Conservation (phyloP, 306 rosid species). For the Cucurbita pepo region DNA sequence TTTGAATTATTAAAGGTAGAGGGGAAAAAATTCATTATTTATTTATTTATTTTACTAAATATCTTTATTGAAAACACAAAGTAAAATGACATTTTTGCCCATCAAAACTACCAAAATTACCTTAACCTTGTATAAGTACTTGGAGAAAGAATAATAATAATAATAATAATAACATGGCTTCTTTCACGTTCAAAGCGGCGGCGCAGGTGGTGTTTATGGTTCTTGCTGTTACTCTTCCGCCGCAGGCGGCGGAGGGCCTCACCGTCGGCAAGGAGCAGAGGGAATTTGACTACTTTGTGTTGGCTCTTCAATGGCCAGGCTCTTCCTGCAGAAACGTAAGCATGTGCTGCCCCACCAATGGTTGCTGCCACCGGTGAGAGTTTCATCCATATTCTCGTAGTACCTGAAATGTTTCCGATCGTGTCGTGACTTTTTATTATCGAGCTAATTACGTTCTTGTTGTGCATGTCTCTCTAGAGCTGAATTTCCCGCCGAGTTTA, state of each 20-base stretch:
- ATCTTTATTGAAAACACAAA: too few species aligned
- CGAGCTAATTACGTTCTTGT: neutral
- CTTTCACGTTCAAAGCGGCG: neutral
- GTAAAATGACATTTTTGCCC: neutral
- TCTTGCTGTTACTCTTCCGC: neutral
- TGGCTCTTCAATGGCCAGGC: slow-evolving; percentile 6
- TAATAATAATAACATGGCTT: neutral
- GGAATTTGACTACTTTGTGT: slow-evolving; percentile 4
- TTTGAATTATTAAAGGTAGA: neutral
- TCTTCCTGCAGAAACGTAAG: neutral
- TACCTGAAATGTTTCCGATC: too few species aligned
- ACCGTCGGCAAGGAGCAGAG: neutral
- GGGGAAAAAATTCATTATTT: neutral
- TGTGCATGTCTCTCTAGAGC: neutral
- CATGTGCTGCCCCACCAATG: neutral
- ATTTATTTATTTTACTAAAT: too few species aligned
- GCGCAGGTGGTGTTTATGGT: neutral
- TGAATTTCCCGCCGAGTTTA: neutral
- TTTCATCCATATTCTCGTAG: too few species aligned
- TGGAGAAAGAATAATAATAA: neutral
- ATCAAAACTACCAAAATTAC: too few species aligned
- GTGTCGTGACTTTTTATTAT: too few species aligned
- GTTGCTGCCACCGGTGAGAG: slow-evolving; percentile 1
- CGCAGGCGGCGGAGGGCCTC: neutral
- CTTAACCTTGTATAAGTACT: too few species aligned